Conservation (phyloP, 352 stramenopile genomes). For the Globisporangium middletonii region DNA sequence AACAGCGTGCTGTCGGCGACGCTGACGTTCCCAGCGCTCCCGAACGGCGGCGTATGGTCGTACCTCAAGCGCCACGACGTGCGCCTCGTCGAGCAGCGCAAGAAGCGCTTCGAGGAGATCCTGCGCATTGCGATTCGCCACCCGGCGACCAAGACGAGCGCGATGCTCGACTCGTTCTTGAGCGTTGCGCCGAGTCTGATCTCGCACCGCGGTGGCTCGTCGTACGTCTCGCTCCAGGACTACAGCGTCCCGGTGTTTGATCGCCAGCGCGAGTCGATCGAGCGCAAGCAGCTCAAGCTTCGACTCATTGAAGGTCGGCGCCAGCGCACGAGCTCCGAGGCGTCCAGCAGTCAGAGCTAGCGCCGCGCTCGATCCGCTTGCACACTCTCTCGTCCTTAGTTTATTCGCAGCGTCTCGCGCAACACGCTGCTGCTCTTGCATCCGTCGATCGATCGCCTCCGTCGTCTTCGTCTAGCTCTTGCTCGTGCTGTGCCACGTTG, state of each 20-base stretch:
- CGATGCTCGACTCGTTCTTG: slow-evolving; percentile 66
- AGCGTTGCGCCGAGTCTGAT: slow-evolving; percentile 56
- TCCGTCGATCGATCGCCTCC: no score
- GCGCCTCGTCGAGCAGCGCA: slow-evolving; percentile 71
- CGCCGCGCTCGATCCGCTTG: neutral
- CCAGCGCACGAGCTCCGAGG: slow-evolving; percentile 25
- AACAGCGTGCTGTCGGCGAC: slow-evolving; percentile 24
- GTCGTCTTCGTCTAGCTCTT: no score
- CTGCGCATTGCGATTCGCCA: slow-evolving; percentile 71
- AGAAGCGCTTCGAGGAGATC: slow-evolving; percentile 81
- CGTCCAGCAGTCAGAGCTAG: slow-evolving; percentile 16
- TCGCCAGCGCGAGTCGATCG: slow-evolving; percentile 68
- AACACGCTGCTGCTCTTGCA: no score
- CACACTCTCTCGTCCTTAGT: slow-evolving; percentile 1
- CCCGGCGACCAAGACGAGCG: slow-evolving; percentile 55
- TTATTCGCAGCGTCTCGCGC: slow-evolving; percentile 2
- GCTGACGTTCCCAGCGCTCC: slow-evolving; percentile 38
- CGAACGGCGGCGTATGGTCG: slow-evolving; percentile 71
- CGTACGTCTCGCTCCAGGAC: slow-evolving; percentile 45
- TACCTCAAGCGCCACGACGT: slow-evolving; percentile 81
- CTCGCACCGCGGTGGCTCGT: slow-evolving; percentile 35
- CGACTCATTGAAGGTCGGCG: slow-evolving; percentile 58
- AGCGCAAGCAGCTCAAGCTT: slow-evolving; percentile 69
- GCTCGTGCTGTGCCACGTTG: no score
- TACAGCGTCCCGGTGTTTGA: slow-evolving; percentile 75